A percentile compares a stretch with the other conserved stretches of the same genome.
phyloP scores from a whole-genome alignment of 2,329 filamentous ascomycete species.

The Colletotrichum melonis region DNA sequence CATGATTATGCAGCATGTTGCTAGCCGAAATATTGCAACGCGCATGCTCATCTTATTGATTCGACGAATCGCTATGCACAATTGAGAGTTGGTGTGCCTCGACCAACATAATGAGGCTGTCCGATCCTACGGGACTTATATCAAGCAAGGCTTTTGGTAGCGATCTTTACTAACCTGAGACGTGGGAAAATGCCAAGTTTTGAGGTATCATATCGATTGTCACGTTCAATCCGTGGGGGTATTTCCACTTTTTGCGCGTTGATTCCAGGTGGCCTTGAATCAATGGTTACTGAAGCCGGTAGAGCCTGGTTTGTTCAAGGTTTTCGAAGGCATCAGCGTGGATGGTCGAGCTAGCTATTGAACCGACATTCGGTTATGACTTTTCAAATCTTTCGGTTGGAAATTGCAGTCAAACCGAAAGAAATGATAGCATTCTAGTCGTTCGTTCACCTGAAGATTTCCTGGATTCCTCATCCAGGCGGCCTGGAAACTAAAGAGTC shows the following conservation, averaged over 20 bases:
- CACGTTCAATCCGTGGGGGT: not conserved
- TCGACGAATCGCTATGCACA: not conserved
- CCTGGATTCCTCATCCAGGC: too few species aligned
- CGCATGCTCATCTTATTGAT: not conserved
- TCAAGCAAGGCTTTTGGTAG: not conserved
- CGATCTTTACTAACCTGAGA: not conserved
- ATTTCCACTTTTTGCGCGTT: too few species aligned
- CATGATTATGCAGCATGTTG: not conserved
- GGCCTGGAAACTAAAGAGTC: too few species aligned
- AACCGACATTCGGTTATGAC: too few species aligned
- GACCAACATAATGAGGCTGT: not conserved
- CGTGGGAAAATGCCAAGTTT: not conserved
- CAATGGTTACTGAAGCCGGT: too few species aligned
- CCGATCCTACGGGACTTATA: not conserved
- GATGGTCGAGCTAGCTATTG: too few species aligned
- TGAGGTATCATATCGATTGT: not conserved
- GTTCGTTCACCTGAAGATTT: too few species aligned
- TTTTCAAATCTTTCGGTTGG: too few species aligned
- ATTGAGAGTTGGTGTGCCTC: not conserved
- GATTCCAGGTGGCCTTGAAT: not conserved
- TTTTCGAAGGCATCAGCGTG: too few species aligned
- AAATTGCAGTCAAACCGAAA: too few species aligned
- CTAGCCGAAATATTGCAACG: not conserved
- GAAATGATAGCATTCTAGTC: too few species aligned
- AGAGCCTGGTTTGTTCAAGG: too few species aligned